Evolutionary conservation across 1,139 yeast species (phyloP).

Genomic region (Candida tetrigidarum): DNA sequence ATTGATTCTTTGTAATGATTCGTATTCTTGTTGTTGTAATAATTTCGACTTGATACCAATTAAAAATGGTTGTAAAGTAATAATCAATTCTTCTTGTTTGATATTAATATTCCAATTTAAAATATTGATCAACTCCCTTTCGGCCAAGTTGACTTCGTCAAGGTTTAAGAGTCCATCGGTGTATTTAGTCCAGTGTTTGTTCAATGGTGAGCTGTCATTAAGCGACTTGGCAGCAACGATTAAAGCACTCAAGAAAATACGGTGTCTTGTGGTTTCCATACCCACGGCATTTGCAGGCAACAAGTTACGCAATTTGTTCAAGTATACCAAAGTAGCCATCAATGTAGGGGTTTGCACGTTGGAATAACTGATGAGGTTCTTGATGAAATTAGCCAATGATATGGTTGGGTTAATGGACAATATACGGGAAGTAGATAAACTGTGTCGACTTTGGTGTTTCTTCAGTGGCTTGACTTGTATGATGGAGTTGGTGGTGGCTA

Average conservation of each 20-base stretch:
- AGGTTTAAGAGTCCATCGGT: constrained; percentile 80
- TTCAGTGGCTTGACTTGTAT: constrained; percentile 55
- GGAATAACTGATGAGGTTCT: constrained; percentile 71
- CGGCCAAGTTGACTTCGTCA: constrained; percentile 88
- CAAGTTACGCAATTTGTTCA: constrained; percentile 72
- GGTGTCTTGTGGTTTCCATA: constrained; percentile 91
- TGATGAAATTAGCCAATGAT: constrained; percentile 64
- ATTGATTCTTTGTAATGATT: constrained; percentile 36
- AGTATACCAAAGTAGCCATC: constrained; percentile 87
- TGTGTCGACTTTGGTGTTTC: constrained; percentile 9
- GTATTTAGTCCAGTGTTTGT: constrained; percentile 94
- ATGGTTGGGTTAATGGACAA: constrained; percentile 20
- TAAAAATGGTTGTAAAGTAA: constrained; percentile 75
- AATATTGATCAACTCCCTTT: constrained; percentile 79
- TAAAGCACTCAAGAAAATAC: constrained; percentile 86
- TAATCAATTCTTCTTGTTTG: constrained; percentile 67
- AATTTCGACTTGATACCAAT: constrained; percentile 60
- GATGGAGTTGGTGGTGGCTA: constrained; percentile 77
- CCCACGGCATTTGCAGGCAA: constrained; percentile 92
- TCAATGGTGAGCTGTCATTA: constrained; percentile 92
- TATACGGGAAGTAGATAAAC: constrained; percentile 11
- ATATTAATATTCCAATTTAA: constrained; percentile 85
- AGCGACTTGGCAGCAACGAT: constrained; percentile 88
- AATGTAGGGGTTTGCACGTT: constrained; percentile 95
- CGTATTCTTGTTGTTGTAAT: constrained; percentile 33